Conservation (phyloP, 257 asterid genomes). For the Thymus mandschuricus region DNA sequence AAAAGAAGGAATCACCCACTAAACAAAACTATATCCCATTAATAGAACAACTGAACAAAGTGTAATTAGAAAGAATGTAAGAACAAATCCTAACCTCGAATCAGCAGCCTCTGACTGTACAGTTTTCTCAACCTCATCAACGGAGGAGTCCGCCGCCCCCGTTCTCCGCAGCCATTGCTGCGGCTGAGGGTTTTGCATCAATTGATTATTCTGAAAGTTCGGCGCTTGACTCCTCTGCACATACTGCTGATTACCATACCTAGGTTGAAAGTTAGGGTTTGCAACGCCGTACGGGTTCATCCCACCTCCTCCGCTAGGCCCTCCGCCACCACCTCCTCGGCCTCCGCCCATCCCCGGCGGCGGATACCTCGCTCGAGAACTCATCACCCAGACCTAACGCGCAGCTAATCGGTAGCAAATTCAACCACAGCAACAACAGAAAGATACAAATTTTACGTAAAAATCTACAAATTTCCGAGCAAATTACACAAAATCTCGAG, state of each 20-base stretch:
- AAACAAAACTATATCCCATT: not conserved
- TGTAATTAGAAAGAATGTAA: not conserved
- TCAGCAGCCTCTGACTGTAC: constrained; percentile 82
- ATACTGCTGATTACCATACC: constrained; percentile 71
- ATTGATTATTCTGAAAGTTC: constrained; percentile 54
- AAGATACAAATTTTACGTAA: constrained; percentile 26
- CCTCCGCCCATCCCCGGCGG: constrained; percentile 90
- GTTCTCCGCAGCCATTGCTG: constrained; percentile 90
- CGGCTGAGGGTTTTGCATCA: constrained; percentile 61
- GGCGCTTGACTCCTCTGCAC: constrained; percentile 62
- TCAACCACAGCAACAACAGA: constrained; percentile 28
- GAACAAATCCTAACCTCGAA: constrained; percentile 55
- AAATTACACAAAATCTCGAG: constrained; percentile 18
- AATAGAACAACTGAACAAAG: not conserved
- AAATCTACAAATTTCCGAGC: constrained; percentile 22
- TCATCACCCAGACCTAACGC: constrained; percentile 60
- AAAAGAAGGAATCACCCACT: too few relatives aligned
- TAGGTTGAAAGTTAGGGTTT: constrained; percentile 63
- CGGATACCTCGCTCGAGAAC: constrained; percentile 80
- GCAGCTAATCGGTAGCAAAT: constrained; percentile 27
- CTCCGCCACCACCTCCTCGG: constrained; percentile 49
- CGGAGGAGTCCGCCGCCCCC: constrained; percentile 49
- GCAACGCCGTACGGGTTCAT: constrained; percentile 53
- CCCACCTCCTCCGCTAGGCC: constrained; percentile 35
- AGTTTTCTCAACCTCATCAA: constrained; percentile 86